phyloP scores from a whole-genome alignment of 75 land plant genomes.

The Isoetes taiwanensis region DNA sequence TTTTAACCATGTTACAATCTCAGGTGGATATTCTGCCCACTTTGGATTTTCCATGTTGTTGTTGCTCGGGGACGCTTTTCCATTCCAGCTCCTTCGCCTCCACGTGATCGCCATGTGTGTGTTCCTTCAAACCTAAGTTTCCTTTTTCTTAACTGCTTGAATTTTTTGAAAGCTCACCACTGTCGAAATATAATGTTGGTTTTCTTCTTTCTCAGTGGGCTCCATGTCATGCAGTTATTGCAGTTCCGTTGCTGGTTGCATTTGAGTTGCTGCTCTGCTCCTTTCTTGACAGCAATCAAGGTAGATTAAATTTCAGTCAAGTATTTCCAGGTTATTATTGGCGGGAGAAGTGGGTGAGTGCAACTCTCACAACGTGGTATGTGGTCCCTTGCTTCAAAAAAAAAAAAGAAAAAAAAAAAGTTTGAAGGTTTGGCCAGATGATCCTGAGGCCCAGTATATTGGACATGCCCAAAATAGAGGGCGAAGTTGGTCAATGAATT shows the following conservation, averaged over 20 bases:
- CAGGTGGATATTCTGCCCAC: conserved; percentile 70
- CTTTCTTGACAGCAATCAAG: conserved; percentile 56
- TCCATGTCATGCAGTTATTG: conserved; percentile 85
- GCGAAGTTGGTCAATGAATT: too few relatives aligned
- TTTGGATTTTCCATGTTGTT: conserved; percentile 85
- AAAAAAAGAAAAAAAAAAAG: neutral
- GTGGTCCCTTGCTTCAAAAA: too few relatives aligned
- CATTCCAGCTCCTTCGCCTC: conserved; percentile 80
- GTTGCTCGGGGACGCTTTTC: conserved; percentile 90
- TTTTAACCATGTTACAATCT: conserved; percentile 17
- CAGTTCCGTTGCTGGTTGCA: conserved; percentile 71
- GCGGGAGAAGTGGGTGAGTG: too few relatives aligned
- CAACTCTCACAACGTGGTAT: too few relatives aligned
- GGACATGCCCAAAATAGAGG: too few relatives aligned
- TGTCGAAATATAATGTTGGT: neutral
- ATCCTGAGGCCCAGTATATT: too few relatives aligned
- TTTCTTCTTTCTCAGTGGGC: conserved; percentile 62
- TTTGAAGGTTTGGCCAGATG: neutral
- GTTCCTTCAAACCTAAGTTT: neutral
- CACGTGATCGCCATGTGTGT: conserved; percentile 80
- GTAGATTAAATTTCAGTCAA: too few relatives aligned
- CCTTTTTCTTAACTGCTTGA: neutral
- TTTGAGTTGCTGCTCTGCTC: conserved; percentile 91
- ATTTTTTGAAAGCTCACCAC: neutral
- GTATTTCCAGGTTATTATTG: too few relatives aligned